phyloP scores from a whole-genome alignment of 306 rosid species.

The Trichosanthes cucumerina region DNA sequence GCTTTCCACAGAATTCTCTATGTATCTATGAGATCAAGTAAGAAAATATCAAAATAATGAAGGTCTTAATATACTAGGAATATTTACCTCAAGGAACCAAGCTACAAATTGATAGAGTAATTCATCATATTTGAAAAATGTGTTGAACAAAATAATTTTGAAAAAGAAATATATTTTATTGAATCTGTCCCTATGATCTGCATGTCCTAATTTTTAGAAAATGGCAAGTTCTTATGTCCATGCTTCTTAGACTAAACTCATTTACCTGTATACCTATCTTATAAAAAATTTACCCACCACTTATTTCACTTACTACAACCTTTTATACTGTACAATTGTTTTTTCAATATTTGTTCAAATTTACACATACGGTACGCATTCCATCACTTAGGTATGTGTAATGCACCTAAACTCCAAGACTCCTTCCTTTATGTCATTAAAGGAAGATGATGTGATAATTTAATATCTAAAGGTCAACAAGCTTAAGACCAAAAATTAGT shows the following conservation, averaged over 20 bases:
- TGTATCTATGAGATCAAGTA: too few species aligned
- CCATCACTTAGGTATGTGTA: not conserved
- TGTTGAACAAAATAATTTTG: not conserved
- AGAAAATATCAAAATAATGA: not conserved
- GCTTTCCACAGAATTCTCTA: too few species aligned
- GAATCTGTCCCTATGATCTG: not conserved
- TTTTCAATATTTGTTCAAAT: not conserved
- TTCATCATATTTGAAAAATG: not conserved
- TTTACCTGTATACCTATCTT: not conserved
- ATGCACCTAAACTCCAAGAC: not conserved
- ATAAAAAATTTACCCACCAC: not conserved
- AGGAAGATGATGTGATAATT: not conserved
- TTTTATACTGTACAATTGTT: not conserved
- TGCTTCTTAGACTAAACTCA: not conserved
- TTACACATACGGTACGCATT: not conserved
- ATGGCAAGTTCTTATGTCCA: not conserved
- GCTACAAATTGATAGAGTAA: not conserved
- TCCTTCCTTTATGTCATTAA: not conserved
- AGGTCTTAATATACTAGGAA: not conserved
- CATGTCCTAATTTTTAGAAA: not conserved
- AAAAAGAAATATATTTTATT: not conserved
- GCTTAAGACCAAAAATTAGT: not conserved
- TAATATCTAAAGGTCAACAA: not conserved
- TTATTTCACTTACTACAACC: not conserved
- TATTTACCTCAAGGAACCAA: not conserved